Evolutionary conservation across 208 protist species (phyloP), one percentile per base, ranked within the genome.

Genomic region (Acanthamoeba healyi): DNA sequence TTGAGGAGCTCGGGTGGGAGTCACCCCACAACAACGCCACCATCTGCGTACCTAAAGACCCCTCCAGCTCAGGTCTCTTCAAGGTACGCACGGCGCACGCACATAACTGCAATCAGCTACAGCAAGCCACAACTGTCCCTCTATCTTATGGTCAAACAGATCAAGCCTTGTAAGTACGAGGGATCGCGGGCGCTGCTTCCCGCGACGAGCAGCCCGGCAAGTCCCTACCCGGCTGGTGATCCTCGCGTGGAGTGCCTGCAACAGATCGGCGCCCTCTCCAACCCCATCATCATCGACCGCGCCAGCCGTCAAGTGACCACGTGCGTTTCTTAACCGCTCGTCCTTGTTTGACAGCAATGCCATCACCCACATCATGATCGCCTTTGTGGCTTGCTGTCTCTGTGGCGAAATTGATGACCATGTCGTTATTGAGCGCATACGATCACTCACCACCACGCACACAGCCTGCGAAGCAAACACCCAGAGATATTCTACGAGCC

Each of bases 1-100:
- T 87, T 0, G 79, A 54, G 36, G 79, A 29, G 24, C 49, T 87
- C 26, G 79, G 79, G n/a, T 87, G 79, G 79, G 79, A 87, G 32
- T 63, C 46, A 12, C 79, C 79, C 79, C 34, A 5, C 29, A 40
- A 17, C 79, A 61, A 54, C 1, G 29, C 38, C n/a, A 87, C 7
- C 79, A 42, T 87, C 0, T 87, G 79, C 32, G 79, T 87, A 9
- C 79, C 79, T 9, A 54, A 61, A 7, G 79, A 87, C 46, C 44
- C 44, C 46, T 24, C 40, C 24, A 61, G 46, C 49, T 63, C 46
- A 9, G 42, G 42, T 15, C 49, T 87, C 42, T 87, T 87, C 79
- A 87, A 87, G 79, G 79, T 61, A 46, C 19, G 14, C 32, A 2
- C 19, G 9, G 42, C 32, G 34, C 38, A 6, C 9, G 12, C 7